These are phyloP conservation scores for Paracoccidioides lutzii DNA, from an alignment of 2,329 filamentous ascomycete species.

Conservation along the genomic window DNA sequence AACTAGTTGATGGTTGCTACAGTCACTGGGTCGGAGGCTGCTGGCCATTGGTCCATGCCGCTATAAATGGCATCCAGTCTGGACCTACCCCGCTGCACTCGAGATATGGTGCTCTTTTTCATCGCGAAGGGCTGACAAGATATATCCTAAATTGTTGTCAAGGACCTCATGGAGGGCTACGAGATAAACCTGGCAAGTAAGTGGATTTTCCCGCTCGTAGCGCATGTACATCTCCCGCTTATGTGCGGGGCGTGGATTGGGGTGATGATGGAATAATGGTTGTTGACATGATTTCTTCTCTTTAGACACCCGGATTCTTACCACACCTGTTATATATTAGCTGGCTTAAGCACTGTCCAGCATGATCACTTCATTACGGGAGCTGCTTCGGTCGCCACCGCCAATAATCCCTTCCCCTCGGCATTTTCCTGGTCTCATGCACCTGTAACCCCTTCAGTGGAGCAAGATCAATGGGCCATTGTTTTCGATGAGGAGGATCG, in stretches of 20 bases:
- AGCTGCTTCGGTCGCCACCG: neutral
- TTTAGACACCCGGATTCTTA: slow-evolving; percentile 68
- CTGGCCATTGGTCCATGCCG: slow-evolving; percentile 81
- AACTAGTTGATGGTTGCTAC: slow-evolving; percentile 95
- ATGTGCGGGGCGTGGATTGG: neutral
- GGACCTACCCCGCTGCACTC: slow-evolving; percentile 13
- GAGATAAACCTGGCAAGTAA: slow-evolving; percentile 87
- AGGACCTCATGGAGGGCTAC: slow-evolving; percentile 61
- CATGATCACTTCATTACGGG: slow-evolving; percentile 31
- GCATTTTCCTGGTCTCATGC: slow-evolving; percentile 29
- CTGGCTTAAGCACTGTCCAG: slow-evolving; percentile 71
- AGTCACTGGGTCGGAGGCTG: slow-evolving; percentile 95
- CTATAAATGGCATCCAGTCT: slow-evolving; percentile 44
- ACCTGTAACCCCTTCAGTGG: slow-evolving; percentile 33
- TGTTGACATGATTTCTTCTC: neutral
- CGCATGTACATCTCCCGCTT: neutral
- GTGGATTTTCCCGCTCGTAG: slow-evolving; percentile 22
- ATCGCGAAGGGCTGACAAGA: slow-evolving; percentile 67
- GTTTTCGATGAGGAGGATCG: slow-evolving; percentile 60
- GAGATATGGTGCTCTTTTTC: slow-evolving; percentile 44
- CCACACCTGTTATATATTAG: slow-evolving; percentile 83
- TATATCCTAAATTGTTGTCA: slow-evolving; percentile 90
- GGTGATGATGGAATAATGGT: neutral
- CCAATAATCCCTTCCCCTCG: slow-evolving; percentile 20
- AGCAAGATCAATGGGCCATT: slow-evolving; percentile 31